phyloP scores from a whole-genome alignment of 139 green algal species.

The Coccomyxa sp. region DNA sequence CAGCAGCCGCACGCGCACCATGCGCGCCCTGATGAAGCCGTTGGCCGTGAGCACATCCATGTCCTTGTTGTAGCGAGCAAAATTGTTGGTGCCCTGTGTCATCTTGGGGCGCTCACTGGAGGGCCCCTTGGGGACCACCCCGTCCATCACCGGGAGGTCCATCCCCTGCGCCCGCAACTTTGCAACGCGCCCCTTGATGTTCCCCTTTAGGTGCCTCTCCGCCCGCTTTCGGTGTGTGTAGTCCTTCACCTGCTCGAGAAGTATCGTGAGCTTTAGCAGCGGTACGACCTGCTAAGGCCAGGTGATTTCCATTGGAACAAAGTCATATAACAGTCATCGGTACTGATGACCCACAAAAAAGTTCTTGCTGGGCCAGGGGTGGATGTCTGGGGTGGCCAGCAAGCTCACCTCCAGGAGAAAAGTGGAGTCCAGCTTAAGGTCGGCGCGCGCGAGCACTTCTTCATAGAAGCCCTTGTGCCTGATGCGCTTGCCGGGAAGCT shows the following conservation, averaged over 20 bases:
- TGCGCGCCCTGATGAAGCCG: neutral
- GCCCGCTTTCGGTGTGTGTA: too few relatives aligned
- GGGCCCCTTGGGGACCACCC: neutral
- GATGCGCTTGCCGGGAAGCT: neutral
- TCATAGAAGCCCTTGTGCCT: neutral
- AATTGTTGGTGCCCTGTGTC: neutral
- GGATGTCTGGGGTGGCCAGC: too few relatives aligned
- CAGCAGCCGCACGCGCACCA: neutral
- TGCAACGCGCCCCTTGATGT: neutral
- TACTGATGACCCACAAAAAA: neutral
- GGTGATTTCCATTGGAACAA: too few relatives aligned
- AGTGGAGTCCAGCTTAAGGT: neutral
- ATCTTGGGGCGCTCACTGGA: neutral
- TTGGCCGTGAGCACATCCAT: neutral
- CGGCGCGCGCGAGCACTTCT: neutral
- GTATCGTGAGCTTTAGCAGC: too few relatives aligned
- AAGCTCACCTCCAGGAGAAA: neutral
- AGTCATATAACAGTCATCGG: neutral
- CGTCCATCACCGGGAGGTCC: neutral
- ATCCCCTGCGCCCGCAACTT: neutral
- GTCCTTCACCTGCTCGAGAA: too few relatives aligned
- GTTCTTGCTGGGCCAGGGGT: neutral
- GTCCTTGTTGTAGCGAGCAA: neutral
- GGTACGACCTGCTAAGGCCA: too few relatives aligned
- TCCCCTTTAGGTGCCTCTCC: too few relatives aligned